Evolutionary conservation across 768 basidiomycete genomes (phyloP), one percentile per base, ranked within the genome.

Genomic region (Phanerochaete sordida): DNA sequence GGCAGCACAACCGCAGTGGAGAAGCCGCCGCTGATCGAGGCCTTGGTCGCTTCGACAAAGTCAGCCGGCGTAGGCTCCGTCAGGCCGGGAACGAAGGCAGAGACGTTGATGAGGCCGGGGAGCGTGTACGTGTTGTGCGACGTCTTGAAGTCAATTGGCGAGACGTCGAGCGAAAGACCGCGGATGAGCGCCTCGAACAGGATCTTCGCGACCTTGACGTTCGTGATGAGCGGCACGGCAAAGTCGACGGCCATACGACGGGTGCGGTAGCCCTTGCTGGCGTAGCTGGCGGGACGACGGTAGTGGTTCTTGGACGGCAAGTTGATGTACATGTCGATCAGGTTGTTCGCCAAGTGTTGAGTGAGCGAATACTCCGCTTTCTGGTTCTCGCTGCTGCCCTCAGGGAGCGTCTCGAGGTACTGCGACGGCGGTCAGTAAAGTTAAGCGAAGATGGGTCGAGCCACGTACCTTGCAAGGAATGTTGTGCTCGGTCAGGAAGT

Each of bases 321-420:
- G 74, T 99, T 99, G 85, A 99, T 96, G 74, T 98, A 99, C 86
- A 98, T 91, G 76, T 99, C 97, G 71, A 99, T 99, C 67, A 97
- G 78, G 74, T 95, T 95, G 75, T 96, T 96, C 33, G 92, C 93
- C 62, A 99, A 78, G 77, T 99, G 97, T 73, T 97, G 94, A 3
- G 93, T 95, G 59, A 99, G 79, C 0, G 97, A 98, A 73, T 98
- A 99, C 72, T 98, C 97, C 2, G 93, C 92, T 74, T 99, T 99
- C 73, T 95, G 92, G 64, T 87, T 75, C 72, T 86, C 86, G 39
- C 78, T 77, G 69, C 85, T 87, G 58, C 82, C 84, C 57, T 91
- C 92, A 3, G 84, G 85, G 33, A 98, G 80, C 3, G 90, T 89
- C 70, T 98, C 95, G 52, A 98, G 83, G 72, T 95, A 98, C 91